phyloP scores from a whole-genome alignment of 257 asterid species.

The Verbascum thapsus region DNA sequence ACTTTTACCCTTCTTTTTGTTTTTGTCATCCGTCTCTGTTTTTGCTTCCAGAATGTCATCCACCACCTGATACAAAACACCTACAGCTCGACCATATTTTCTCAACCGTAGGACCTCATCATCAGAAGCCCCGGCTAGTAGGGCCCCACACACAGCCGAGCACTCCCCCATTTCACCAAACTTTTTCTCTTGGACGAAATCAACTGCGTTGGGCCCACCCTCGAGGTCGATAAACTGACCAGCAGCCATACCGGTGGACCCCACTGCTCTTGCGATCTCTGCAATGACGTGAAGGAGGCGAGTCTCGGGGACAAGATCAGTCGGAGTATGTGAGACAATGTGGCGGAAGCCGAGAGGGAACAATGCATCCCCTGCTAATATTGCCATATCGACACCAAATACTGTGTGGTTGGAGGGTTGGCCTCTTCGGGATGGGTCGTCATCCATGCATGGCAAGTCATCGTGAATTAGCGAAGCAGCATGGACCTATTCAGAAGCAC shows the following conservation, averaged over 20 bases:
- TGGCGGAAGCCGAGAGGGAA: constrained; percentile 95
- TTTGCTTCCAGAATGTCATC: constrained; percentile 66
- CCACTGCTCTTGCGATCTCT: constrained; percentile 95
- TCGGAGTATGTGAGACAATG: constrained; percentile 83
- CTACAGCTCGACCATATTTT: constrained; percentile 59
- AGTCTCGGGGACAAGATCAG: constrained; percentile 70
- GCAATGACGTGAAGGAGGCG: constrained; percentile 70
- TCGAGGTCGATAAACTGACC: constrained; percentile 89
- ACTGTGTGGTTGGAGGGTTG: constrained; percentile 83
- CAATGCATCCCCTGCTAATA: constrained; percentile 91
- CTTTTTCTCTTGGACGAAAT: constrained; percentile 80
- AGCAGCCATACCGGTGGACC: constrained; percentile 97
- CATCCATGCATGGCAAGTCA: constrained; percentile 98
- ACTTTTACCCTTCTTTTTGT: constrained; percentile 56
- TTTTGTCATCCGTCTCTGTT: constrained; percentile 28
- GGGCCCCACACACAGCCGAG: constrained; percentile 94
- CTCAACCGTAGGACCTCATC: constrained; percentile 72
- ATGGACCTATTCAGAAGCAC: constrained; percentile 60
- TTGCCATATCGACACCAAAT: constrained; percentile 93
- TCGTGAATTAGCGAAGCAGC: constrained; percentile 94
- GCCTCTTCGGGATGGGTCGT: constrained; percentile 91
- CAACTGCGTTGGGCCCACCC: constrained; percentile 75
- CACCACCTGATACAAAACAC: constrained; percentile 61
- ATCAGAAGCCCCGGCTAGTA: constrained; percentile 86
- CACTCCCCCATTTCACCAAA: constrained; percentile 94